Evolutionary conservation across 2,329 filamentous ascomycete species (phyloP).

Genomic region (Alternaria incomplexa): DNA sequence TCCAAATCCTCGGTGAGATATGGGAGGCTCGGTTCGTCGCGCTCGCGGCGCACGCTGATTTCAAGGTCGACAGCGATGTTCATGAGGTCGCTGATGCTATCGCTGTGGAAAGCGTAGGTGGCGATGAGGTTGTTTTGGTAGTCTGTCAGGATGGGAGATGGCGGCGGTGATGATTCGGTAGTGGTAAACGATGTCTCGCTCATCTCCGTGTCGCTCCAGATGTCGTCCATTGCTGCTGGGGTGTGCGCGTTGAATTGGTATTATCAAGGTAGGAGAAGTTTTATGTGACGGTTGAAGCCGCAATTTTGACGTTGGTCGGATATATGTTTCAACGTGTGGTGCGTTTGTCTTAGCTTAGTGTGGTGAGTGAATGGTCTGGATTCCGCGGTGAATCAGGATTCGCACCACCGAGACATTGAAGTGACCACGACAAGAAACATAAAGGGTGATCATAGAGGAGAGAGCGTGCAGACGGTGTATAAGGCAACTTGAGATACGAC

Average conservation of each 20-base stretch:
- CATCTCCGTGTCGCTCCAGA: not conserved
- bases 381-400: not conserved
- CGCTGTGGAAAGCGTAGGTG: not conserved
- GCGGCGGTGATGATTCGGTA: not conserved
- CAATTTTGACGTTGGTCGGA: not conserved
- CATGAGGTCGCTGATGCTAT: not conserved
- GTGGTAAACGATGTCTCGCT: not conserved
- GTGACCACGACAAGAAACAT: not conserved
- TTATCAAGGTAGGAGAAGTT: not conserved
- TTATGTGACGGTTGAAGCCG: not conserved
- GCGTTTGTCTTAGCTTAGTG: not conserved
- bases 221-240: not conserved
- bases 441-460: not conserved
- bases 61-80: constrained; percentile 2
- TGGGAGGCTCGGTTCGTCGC: not conserved
- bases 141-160: not conserved
- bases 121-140: not conserved
- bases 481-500: not conserved
- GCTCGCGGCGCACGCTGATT: not conserved
- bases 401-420: not conserved
- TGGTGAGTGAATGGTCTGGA: not conserved
- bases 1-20: not conserved
- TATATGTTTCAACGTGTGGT: not conserved
- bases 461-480: not conserved
- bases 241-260: not conserved